Conservation (phyloP, 306 rosid species). For the Boehmeria nivea region DNA sequence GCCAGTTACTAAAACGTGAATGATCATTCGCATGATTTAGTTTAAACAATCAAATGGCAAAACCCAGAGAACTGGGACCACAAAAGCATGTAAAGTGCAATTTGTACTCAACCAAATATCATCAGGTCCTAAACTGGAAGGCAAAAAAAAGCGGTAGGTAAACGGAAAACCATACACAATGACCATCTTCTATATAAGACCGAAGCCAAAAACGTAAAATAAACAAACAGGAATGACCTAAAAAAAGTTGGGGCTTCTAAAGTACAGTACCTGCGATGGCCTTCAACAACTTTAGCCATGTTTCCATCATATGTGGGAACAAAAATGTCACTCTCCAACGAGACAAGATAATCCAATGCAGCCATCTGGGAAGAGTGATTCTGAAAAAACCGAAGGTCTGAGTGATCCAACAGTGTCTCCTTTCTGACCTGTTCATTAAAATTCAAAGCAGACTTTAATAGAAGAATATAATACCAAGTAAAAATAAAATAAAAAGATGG, state of each 20-base stretch:
- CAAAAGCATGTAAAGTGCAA: too few species aligned
- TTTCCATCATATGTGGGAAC: constrained; percentile 98
- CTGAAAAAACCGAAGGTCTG: constrained; percentile 79
- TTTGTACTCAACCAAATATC: too few species aligned
- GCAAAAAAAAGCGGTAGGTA: not conserved
- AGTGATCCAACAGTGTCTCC: constrained; percentile 79
- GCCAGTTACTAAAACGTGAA: not conserved
- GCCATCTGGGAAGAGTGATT: constrained; percentile 99
- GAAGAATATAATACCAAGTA: constrained; percentile 11
- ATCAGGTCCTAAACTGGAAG: not conserved
- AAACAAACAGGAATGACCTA: too few species aligned
- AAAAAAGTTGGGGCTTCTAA: too few species aligned
- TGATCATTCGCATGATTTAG: too few species aligned
- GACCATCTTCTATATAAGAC: not conserved
- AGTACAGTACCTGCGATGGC: constrained; percentile 82
- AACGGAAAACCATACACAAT: not conserved
- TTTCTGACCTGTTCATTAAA: constrained; percentile 72
- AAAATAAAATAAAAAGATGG: constrained; percentile 5
- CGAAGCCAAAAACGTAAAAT: not conserved
- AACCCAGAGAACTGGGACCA: not conserved
- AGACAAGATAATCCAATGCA: constrained; percentile 92
- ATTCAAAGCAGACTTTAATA: constrained; percentile 17
- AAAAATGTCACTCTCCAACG: constrained; percentile 91
- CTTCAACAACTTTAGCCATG: constrained; percentile 99
- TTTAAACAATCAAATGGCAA: not conserved